A percentile compares a stretch with the other conserved stretches of the same genome.
Evolutionary conservation across 2,329 filamentous ascomycete genomes (phyloP).

Genomic region (Aspergillus ruber): DNA sequence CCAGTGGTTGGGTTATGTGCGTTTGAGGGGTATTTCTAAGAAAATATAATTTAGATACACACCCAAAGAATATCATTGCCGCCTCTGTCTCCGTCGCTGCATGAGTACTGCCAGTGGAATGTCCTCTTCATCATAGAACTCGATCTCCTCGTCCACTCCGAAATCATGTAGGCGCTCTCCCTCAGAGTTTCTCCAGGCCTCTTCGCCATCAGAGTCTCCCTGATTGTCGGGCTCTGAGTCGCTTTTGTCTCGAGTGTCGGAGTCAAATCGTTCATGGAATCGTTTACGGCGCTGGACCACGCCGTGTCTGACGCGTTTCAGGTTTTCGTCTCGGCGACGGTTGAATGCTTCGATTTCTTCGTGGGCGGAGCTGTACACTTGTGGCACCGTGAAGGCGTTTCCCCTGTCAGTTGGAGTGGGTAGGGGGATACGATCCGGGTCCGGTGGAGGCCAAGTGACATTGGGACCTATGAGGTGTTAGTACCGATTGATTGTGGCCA

Average conservation of each 20-base stretch:
- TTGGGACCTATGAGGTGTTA: constrained; percentile 23
- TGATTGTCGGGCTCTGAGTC: constrained; percentile 8
- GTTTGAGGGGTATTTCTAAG: constrained; percentile 37
- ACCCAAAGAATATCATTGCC: neutral
- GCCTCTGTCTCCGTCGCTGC: constrained; percentile 25
- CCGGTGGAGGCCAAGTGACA: constrained; percentile 43
- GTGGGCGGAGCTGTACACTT: constrained; percentile 25
- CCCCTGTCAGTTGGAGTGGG: constrained; percentile 9
- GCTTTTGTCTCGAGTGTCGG: constrained; percentile 10
- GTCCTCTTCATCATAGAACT: constrained; percentile 60
- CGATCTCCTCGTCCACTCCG: constrained; percentile 58
- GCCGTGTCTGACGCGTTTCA: constrained; percentile 36
- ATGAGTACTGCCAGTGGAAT: constrained; percentile 53
- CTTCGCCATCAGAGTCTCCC: constrained; percentile 45
- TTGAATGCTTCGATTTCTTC: constrained; percentile 50
- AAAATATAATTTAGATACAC: constrained; percentile 16
- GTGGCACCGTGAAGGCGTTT: constrained; percentile 20
- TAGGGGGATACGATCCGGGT: constrained; percentile 44
- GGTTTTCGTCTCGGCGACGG: constrained; percentile 48
- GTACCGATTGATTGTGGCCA: neutral
- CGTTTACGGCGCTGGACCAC: constrained; percentile 33
- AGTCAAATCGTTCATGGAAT: constrained; percentile 34
- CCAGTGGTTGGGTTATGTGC: constrained; percentile 43
- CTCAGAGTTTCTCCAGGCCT: constrained; percentile 57
- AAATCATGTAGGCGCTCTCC: constrained; percentile 58